Percentiles rank a stretch among this genome's conserved stretches.
These are phyloP conservation scores for Cucurbita ficifolia DNA, from an alignment of 306 rosid genomes.

Conservation along the genomic window DNA sequence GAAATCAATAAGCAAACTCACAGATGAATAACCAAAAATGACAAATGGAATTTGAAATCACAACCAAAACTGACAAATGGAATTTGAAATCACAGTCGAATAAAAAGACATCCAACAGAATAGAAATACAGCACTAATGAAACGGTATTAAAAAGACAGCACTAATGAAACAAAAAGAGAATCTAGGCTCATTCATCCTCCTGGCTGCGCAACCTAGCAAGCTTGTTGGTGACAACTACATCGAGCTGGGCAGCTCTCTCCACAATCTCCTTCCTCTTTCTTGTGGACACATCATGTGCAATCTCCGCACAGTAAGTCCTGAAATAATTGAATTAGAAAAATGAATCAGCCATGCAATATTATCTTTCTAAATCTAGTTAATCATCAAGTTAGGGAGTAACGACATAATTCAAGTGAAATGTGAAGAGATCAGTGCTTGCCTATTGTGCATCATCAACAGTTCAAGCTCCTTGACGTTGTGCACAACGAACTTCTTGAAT, in stretches of 20 bases:
- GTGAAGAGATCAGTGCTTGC: constrained; percentile 7
- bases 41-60: not conserved
- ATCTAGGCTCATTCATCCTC: constrained; percentile 52
- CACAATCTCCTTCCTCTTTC: constrained; percentile 65
- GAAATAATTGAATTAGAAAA: not conserved
- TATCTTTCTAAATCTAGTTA: not conserved
- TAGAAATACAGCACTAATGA: not conserved
- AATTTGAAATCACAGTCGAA: not conserved
- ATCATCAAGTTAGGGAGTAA: not conserved
- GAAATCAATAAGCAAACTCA: too few species aligned
- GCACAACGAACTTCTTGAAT: constrained; percentile 74
- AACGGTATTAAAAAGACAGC: not conserved
- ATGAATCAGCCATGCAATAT: not conserved
- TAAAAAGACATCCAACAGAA: not conserved
- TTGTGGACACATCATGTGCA: constrained; percentile 66
- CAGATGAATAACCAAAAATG: not conserved
- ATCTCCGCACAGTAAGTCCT: constrained; percentile 84
- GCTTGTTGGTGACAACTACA: constrained; percentile 70
- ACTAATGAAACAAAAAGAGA: constrained; percentile 1
- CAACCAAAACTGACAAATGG: not conserved
- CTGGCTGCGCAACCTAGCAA: constrained; percentile 82
- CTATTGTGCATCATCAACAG: constrained; percentile 69
- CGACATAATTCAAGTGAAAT: not conserved
- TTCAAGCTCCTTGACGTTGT: constrained; percentile 56
- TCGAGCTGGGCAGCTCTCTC: constrained; percentile 85